Percentiles rank a stretch among this genome's conserved stretches.
Evolutionary conservation across 1,284 basidiomycete species (phyloP).

Genomic region (Cutaneotrichosporon mucoides): DNA sequence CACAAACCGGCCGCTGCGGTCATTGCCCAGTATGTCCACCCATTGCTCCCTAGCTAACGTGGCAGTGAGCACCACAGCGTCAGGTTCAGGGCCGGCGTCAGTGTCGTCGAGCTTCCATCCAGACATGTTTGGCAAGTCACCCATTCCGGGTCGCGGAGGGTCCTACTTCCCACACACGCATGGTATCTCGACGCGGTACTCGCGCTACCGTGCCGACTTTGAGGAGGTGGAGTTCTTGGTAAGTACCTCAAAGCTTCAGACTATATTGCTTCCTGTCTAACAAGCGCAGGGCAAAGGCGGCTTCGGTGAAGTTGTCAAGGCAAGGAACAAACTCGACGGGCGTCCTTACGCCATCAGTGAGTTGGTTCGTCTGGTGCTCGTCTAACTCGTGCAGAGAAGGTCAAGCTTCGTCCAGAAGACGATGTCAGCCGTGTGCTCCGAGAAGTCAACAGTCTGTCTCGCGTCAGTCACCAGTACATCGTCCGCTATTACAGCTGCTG

Average conservation of each 20-base stretch:
- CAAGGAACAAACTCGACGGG: slow-evolving; percentile 66
- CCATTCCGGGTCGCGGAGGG: slow-evolving; percentile 17
- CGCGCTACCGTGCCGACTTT: slow-evolving; percentile 47
- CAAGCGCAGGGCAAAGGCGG: slow-evolving; percentile 72
- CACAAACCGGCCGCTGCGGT: slow-evolving; percentile 14
- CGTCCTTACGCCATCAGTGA: slow-evolving; percentile 47
- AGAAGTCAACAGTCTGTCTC: slow-evolving; percentile 83
- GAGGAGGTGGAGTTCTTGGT: slow-evolving; percentile 50
- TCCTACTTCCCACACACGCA: slow-evolving; percentile 25
- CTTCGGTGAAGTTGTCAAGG: slow-evolving; percentile 92
- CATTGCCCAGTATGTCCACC: too few species aligned
- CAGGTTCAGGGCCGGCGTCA: slow-evolving; percentile 1
- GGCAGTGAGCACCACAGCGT: not conserved
- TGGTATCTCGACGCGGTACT: slow-evolving; percentile 23
- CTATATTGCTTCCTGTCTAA: too few species aligned
- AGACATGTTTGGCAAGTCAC: slow-evolving; percentile 29
- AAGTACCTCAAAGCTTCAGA: slow-evolving; percentile 8
- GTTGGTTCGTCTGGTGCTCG: slow-evolving; percentile 21
- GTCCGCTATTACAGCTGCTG: slow-evolving; percentile 64
- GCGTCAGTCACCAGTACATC: slow-evolving; percentile 82
- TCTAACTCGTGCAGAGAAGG: slow-evolving; percentile 68
- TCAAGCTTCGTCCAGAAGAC: slow-evolving; percentile 71
- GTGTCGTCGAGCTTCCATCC: slow-evolving; percentile 11
- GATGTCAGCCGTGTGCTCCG: slow-evolving; percentile 84
- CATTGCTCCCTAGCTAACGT: not conserved